Base-by-base conservation (phyloP, 2,329 filamentous ascomycete genomes). In the Exophiala phaeomuriformis region DNA sequence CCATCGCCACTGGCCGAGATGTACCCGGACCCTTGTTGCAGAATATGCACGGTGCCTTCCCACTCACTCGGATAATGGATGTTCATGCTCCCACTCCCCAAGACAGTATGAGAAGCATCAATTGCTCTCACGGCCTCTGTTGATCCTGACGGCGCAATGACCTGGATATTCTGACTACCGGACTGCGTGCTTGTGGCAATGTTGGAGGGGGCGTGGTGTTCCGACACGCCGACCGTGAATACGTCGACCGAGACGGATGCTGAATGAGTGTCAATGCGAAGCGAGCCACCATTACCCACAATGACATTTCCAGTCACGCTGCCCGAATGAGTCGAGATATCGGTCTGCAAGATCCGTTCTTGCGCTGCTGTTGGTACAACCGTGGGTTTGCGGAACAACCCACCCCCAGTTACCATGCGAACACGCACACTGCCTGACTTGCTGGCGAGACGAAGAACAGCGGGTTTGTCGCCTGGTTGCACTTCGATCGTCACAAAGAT, bases 241-340 rank as follows among this genome's bases (percentile, higher is more conserved):
- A 84, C 71, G 1, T 69, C 72, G 6, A 78, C 74, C 12, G 68
- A 71, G 40, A 83, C 72, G 7, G 63, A 67, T 30, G 81, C 81
- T 45, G 67, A 68, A 0, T 67, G 60, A 6, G 77, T 74, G 3
- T 69, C 68, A 28, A 72, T 63, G 58, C 81, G 70, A 3, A 68
- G 65, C 40, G 77, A 72, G 28, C 60, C 58, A 3, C 60, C 58
- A 48, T 72, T 69, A 1, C 75, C 68, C 31, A 80, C 72, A 4
- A 79, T 67, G 58, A 80, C 69, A 47, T 71, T 69, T 71, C 66
- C 67, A 4, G 53, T 55, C 35, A 69, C 63, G 29, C 56, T 61
- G n/a, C 68, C 68, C 19, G 58, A 61, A 3, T 50, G 41, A 5
- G 63, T 66, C 27, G 61, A 54, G 43, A 69, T 66, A 36, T 67